Evolutionary conservation across 768 basidiomycete species (phyloP).

Genomic region (Stropharia rugosoannulata): DNA sequence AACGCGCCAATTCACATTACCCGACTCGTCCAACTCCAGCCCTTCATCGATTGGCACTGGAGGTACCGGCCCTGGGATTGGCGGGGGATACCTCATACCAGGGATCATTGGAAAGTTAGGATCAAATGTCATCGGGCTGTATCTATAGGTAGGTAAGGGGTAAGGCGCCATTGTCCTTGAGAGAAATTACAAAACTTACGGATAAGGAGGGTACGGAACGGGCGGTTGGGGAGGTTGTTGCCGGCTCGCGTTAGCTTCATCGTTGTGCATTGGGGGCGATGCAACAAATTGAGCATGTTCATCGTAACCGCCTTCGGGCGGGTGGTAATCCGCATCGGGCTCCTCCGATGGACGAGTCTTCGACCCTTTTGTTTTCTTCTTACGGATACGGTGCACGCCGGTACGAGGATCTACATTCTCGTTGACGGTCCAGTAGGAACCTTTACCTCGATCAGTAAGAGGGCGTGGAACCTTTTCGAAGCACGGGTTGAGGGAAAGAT

Average conservation of each 20-base stretch:
- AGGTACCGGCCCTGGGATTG: conserved; percentile 50
- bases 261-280: conserved; percentile 54
- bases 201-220: conserved; percentile 59
- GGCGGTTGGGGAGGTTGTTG: conserved; percentile 36
- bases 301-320: conserved; percentile 49
- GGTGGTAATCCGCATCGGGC: conserved; percentile 65
- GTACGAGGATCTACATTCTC: conserved; percentile 88
- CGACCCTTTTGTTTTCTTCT: conserved; percentile 74
- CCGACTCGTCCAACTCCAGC: conserved; percentile 73
- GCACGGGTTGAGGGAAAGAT: conserved; percentile 86
- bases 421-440: conserved; percentile 91
- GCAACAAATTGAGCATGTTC: conserved; percentile 58
- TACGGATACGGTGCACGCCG: conserved; percentile 85
- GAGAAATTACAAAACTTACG: conserved; percentile 39
- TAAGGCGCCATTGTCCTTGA: neutral
- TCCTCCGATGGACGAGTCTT: conserved; percentile 52
- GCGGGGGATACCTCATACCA: conserved; percentile 63
- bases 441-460: conserved; percentile 87
- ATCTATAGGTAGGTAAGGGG: conserved; percentile 10
- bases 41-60: conserved; percentile 68
- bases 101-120: conserved; percentile 70
- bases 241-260: conserved; percentile 61
- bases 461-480: conserved; percentile 93
- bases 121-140: conserved; percentile 55
- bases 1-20: conserved; percentile 76